Base-by-base conservation (phyloP, 2,329 filamentous ascomycete genomes). In the Bisporella sp. region DNA sequence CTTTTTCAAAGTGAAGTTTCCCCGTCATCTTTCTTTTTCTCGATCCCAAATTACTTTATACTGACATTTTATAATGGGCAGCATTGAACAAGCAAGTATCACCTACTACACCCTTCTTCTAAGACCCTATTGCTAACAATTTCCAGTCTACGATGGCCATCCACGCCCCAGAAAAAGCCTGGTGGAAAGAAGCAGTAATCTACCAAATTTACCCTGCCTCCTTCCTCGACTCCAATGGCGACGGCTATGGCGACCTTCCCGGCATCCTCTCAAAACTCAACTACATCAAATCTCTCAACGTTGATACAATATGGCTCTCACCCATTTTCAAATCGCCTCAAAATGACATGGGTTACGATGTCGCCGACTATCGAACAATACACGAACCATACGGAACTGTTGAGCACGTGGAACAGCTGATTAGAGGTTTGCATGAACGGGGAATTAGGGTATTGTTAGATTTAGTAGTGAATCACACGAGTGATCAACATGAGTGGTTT, bases 401-500 rank as follows among this genome's bases (percentile, higher is more conserved):
- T 6, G 70, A 73, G 52, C 83, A 89, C 61, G 77, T 87, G 46
- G 81, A 87, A 50, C 66, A 68, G 0, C 65, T 89, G 35, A 81
- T 87, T 46, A 62, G 73, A 30, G 77, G 77, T 43, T 74, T 78
- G 40, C 82, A 85, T 53, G 66, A 73, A 12, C 74, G 82, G 4
- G 81, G 76, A 3, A 87, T 90, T 78, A 81, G 78, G 57, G 68
- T 90, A 8, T 81, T 91, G 50, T 75, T 90, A 52, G 86, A 91
- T 61, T 71, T 91, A 3, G 87, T 91, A 2, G 77, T 90, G 54
- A 92, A 90, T 57, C 87, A 92, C 63, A 89, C 85, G 0, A 85
- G 81, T 3, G 78, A 85, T 55, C 75, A 87, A 63, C 83, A 88
- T 59, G 72, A 74, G 4, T 90, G 79, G 80, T 84, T 83, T 60